Base-by-base conservation (phyloP, 2,329 filamentous ascomycete genomes). In the Penicillium sp. region DNA sequence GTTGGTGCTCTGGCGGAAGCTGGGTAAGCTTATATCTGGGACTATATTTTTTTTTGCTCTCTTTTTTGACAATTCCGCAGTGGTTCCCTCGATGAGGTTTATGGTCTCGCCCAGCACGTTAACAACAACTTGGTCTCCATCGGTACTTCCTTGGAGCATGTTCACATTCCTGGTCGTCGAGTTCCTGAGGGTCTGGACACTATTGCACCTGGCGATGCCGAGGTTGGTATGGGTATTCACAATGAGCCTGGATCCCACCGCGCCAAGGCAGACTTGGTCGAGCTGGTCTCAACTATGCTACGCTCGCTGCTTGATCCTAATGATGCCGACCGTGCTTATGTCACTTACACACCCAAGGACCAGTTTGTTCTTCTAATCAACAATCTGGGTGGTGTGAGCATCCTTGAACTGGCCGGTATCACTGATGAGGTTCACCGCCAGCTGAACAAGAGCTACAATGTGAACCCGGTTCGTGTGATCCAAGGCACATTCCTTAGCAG, bases 121-220 rank as follows among this genome's bases (percentile, higher is more conserved):
- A 87, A 90, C 3, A 81, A 85, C 19, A 96, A 96, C 70, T 77
- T 93, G 7, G 89, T 96, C 33, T 92, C 89, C 43, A 90, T 97
- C 22, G 93, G 93, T 16, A 90, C 90, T 3, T 93, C 90, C 52
- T 78, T 97, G 43, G 88, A 90, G 62, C 93, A 96, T 71, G 93
- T 97, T n/a, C 93, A 97, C 71, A 90, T 97, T 0, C 93, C 93
- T 0, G 93, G 93, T 4, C 84, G 92, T 58, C 83, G 79, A 1
- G 70, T 79, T 7, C 74, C 78, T 0, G 83, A 85, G 24, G 86
- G 48, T 13, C 11, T 50, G 48, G 48, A 87, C 27, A 70, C 72
- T 13, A 72, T 79, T 49, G 73, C 78, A 0, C 66, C 81, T 16
- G 81, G 81, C 21, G 84, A 88, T 66, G 79, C 88, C 22, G 87